A percentile compares a stretch with the other conserved stretches of the same genome.
Conservation (phyloP, 192 early-diverging fungal species). For the Chytriomyces confervae region DNA sequence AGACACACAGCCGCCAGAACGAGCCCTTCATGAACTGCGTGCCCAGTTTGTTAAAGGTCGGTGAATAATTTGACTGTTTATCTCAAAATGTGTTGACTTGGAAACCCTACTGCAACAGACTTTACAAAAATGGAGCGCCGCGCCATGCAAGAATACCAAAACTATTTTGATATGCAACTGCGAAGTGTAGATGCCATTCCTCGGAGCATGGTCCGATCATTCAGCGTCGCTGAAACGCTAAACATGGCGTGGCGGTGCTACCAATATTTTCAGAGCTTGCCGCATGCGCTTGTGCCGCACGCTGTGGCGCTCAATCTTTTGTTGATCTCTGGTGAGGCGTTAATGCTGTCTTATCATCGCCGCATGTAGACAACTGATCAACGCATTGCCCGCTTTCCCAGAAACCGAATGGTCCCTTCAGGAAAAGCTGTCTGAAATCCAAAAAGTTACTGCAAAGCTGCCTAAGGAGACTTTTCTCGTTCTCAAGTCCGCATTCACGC, state of each 20-base stretch:
- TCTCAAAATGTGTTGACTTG: neutral
- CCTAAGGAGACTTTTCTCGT: slow-evolving; percentile 15
- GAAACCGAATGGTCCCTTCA: slow-evolving; percentile 22
- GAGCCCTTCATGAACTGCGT: neutral
- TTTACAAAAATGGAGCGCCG: slow-evolving; percentile 10
- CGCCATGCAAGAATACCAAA: slow-evolving; percentile 19
- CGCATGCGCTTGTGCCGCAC: neutral
- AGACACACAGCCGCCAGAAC: neutral
- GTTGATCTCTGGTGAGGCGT: slow-evolving; percentile 1
- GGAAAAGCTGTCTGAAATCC: slow-evolving; percentile 20
- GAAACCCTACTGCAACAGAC: slow-evolving; percentile 1
- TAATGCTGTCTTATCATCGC: neutral
- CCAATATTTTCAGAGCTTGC: neutral
- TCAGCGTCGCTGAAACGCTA: neutral
- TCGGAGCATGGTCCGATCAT: neutral
- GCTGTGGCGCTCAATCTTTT: neutral
- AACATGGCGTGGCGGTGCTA: slow-evolving; percentile 9
- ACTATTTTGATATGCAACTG: slow-evolving; percentile 21
- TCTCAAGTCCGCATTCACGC: slow-evolving; percentile 7
- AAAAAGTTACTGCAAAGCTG: slow-evolving; percentile 19
- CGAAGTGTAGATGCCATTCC: slow-evolving; percentile 5
- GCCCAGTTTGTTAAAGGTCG: neutral
- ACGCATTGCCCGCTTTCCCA: neutral
- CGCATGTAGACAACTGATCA: neutral
- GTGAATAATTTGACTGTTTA: neutral